Evolutionary conservation across 257 asterid genomes (phyloP).

Genomic region (Jaltomata sinuosa): DNA sequence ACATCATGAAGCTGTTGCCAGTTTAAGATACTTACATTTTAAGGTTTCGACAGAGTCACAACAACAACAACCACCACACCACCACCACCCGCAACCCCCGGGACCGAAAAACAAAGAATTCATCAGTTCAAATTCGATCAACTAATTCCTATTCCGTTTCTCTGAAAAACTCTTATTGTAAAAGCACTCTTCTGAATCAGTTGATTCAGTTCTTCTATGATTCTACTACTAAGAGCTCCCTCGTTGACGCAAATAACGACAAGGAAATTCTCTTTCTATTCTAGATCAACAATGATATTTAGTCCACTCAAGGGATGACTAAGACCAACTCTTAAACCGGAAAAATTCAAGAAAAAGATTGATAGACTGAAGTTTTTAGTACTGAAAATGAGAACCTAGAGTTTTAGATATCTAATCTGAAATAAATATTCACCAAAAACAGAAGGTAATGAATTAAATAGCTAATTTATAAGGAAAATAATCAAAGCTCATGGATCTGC

Average conservation of each 20-base stretch:
- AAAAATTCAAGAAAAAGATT: neutral
- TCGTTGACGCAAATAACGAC: neutral
- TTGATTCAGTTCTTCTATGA: neutral
- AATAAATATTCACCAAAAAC: neutral
- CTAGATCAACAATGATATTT: neutral
- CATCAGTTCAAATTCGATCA: neutral
- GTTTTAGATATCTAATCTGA: neutral
- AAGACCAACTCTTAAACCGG: neutral
- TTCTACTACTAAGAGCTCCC: neutral
- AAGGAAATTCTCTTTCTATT: neutral
- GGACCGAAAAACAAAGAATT: neutral
- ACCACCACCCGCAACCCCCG: neutral
- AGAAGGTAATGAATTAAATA: neutral
- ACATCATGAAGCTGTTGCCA: neutral
- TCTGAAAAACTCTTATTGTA: neutral
- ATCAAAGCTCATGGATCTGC: neutral
- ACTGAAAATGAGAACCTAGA: neutral
- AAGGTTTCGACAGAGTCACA: neutral
- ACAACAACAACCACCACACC: too few species aligned
- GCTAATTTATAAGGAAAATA: neutral
- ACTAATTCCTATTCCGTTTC: neutral
- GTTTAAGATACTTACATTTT: neutral
- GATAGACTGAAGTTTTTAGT: neutral
- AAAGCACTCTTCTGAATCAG: neutral
- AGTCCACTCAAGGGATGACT: neutral